Evolutionary conservation across 2,329 filamentous ascomycete genomes (phyloP), one percentile per base, ranked within the genome.

Genomic region (Tolypocladium cylindrosporum): DNA sequence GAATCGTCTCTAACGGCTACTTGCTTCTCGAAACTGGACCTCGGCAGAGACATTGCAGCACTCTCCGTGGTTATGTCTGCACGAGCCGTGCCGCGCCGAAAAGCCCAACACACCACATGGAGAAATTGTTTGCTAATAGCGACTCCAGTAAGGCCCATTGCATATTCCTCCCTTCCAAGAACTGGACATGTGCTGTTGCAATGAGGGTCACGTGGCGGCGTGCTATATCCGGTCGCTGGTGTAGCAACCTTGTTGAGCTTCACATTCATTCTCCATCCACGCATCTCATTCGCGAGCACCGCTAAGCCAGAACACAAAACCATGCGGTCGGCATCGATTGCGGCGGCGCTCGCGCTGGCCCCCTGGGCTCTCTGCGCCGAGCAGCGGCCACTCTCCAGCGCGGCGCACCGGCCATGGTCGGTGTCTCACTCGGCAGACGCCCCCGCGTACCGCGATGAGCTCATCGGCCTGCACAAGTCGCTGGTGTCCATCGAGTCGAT

Each of bases 401-500:
- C 9, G 48, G 43, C 50, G 42, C 21, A 31, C 10, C 24, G 31
- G 21, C 48, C 48, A 10, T 31, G 24, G 13, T 10, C 24, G 27
- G 24, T 24, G 7, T 31, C 43, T 43, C 42, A 37, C 24, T 61
- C 59, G 41, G 52, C 61, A 34, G 61, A 67, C 56, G 64, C 68
- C 39, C 70, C 72, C 5, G 62, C 68, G 27, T 74, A 74, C 62
- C 78, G 81, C 42, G 63, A 73, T 3, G 69, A 74, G 43, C 80
- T 96, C 1, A 79, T 96, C 50, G 79, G 80, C 21, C 80, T 96
- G 14, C 91, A 96, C 74, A 83, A 86, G 56, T 80, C 84, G 19
- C 83, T 96, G n/a, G 79, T 92, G 37, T 78, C 87, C 59, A 87
- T 87, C 51, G 79, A 87, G 55, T 96, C 90, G 0, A 81, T 91